Base-by-base conservation (phyloP, 352 stramenopile genomes). In the Phytophthora colocasiae region DNA sequence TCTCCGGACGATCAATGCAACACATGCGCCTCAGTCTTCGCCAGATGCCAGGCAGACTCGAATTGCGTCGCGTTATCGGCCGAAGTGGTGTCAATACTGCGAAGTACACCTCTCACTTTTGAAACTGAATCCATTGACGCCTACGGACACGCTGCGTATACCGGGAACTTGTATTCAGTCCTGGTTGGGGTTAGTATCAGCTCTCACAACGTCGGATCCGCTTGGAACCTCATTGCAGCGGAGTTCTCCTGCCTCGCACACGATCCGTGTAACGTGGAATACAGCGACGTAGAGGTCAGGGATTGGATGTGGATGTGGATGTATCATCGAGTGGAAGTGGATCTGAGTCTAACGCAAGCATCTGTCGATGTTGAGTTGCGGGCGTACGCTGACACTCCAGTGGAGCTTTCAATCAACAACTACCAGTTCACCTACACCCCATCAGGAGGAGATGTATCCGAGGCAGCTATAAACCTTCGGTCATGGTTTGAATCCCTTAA, bases 201-300 rank as follows among this genome's bases (percentile, higher is more conserved):
- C n/a, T n/a, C 17, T 4, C 22, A 38, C 2, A 41, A 48, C 40
- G 51, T 49, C 29, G 27, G 17, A 32, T 14, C 14, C n/a, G 58
- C 48, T 9, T 66, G 58, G 58, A 9, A 66, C 17, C 47, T 66
- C 22, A 27, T 67, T 17, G 41, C 59, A 3, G 43, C 19, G 10
- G 50, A 67, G 10, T 31, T 67, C 15, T 56, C 24, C 29, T 67
- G 59, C 31, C 59, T 67, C 26, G 29, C 59, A 1, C 43, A 51
- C 43, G 32, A 22, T 15, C 34, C 51, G 10, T 67, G 50, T 11
- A 38, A 50, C 4, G 24, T 67, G 31, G 59, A 67, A 43, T 67
- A 67, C 43, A 56, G 17, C 4, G 59, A 62, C 32, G 50, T 61
- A 1, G 31, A 36, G 9, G 50, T 45, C 22, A 19, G 19, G 19